Percentiles rank a stretch among this genome's conserved stretches.
phyloP scores from a whole-genome alignment of 1,284 basidiomycete species.

The Termitomyces sp. region DNA sequence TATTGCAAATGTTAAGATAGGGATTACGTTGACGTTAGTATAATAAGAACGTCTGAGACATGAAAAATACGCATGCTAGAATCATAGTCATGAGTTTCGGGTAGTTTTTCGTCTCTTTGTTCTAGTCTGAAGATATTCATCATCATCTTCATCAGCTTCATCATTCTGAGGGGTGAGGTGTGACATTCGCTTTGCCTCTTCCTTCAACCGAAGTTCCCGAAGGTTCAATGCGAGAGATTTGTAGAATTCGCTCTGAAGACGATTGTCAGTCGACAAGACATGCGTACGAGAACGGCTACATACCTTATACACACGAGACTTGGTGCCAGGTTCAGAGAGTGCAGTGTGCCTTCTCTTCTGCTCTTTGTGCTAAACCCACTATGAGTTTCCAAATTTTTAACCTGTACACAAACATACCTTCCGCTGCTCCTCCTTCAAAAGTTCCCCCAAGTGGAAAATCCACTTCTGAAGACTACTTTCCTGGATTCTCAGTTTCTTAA shows the following conservation, averaged over 20 bases:
- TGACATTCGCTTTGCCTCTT: slow-evolving; percentile 40
- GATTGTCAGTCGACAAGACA: neutral
- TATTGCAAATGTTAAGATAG: slow-evolving; percentile 5
- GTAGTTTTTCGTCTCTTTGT: slow-evolving; percentile 28
- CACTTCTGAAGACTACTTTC: slow-evolving; percentile 59
- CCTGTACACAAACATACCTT: slow-evolving; percentile 42
- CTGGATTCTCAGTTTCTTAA: slow-evolving; percentile 39
- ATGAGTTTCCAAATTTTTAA: neutral
- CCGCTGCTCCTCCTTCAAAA: slow-evolving; percentile 59
- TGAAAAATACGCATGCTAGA: neutral
- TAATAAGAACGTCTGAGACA: neutral
- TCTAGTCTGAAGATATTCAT: slow-evolving; percentile 30
- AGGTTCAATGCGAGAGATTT: slow-evolving; percentile 52
- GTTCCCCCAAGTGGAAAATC: slow-evolving; percentile 55
- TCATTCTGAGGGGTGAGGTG: slow-evolving; percentile 17
- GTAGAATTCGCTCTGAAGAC: slow-evolving; percentile 57
- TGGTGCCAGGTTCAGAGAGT: slow-evolving; percentile 36
- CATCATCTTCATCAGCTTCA: slow-evolving; percentile 30
- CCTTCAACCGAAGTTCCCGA: slow-evolving; percentile 54
- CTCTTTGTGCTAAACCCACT: slow-evolving; percentile 47
- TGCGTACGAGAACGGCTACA: slow-evolving; percentile 13
- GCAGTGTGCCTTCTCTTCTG: slow-evolving; percentile 54
- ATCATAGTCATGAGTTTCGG: slow-evolving; percentile 8
- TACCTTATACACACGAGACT: slow-evolving; percentile 54
- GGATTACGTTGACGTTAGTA: slow-evolving; percentile 2